Evolutionary conservation across 345 rosid genomes (phyloP), one percentile per base, ranked within the genome.

Genomic region (Gossypium anomalum): DNA sequence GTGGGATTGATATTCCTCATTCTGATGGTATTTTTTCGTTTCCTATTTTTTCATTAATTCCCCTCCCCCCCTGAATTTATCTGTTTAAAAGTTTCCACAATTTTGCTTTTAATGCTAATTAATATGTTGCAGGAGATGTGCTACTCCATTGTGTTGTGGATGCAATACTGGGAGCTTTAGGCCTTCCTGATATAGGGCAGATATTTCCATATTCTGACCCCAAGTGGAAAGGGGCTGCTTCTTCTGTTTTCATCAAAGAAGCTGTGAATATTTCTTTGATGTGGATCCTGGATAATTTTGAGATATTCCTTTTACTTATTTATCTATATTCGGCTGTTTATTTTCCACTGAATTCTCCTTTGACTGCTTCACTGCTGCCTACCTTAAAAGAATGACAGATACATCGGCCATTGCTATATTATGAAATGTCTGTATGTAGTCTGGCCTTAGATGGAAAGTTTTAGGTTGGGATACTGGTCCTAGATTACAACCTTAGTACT

Each of bases 181-280:
- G 99, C 38, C 89, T 95, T 52, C 99, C 99, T 59, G 99, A 95
- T 87, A 95, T 95, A 48, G 98, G 99, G 45, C 98, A 93, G 89
- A 91, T 95, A 45, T 93, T 95, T 72, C 99, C 99, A 9, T 97
- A 95, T 76, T 71, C 82, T 61, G 99, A 95, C 85, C 97, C 99
- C 34, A 91, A 91, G 80, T 93, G 98, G 99, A 91, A 91, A 85
- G 99, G 98, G 77, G 98, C 98, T 43, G 70, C 97, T 44, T 91
- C 98, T 1, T 91, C 97, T 69, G 93, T 95, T 22, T 95, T 95
- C 67, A 80, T 93, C 81, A 82, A 85, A 86, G 98, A 95, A 89
- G 98, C 99, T 83, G 99, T 95, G 83, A 95, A 96, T 79, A 53
- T 75, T 75, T 52, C 63, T 19, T 64, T 71, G 12, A 15, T 25